Base-by-base conservation (phyloP, 768 basidiomycete species). In the Pleurotus sapidus region DNA sequence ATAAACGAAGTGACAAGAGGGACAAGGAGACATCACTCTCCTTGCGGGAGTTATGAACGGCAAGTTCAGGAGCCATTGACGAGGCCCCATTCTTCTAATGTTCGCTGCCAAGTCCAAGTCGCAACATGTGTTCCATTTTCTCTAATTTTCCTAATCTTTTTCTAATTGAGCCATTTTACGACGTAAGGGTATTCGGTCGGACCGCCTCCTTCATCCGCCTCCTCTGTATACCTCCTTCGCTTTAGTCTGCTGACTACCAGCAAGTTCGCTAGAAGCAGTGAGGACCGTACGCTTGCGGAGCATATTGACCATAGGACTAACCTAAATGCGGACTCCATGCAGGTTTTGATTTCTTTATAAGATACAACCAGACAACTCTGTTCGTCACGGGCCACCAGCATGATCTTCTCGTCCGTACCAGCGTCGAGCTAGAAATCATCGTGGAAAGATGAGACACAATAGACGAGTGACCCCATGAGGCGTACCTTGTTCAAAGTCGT, bases 361-460 rank as follows among this genome's bases (percentile, higher is more conserved):
- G 85, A 91, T 40, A 97, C 94, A 7, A 96, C 91, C 14, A 98
- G 80, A 68, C 95, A 97, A 65, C 89, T 95, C 75, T 96, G 95
- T 68, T 98, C 97, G 68, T 99, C 96, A 46, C 96, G 80, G 5
- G 94, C 87, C 24, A 97, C 86, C 23, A 99, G 82, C 95, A 98
- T 96, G 61, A 99, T 79, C 60, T 87, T 88, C 69, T 99, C 97
- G 45, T 98, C 96, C 12, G 89, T 84, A 5, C 95, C 96, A 6
- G 88, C 88, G 68, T 99, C 97, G 50, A 98, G 84, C 93, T 96
- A 60, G 8, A 39, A 39, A 51, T 42, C 18, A 48, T 38, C 24
- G 42, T 24, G 40, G 7, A 65, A 54, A 25, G 30, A 25, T 24
- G 17, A 34, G 14, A 42, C 6, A 18, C 17, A 30, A 25, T 9